Evolutionary conservation across 148 eudicot genomes (phyloP).

Genomic region (Silene conica): DNA sequence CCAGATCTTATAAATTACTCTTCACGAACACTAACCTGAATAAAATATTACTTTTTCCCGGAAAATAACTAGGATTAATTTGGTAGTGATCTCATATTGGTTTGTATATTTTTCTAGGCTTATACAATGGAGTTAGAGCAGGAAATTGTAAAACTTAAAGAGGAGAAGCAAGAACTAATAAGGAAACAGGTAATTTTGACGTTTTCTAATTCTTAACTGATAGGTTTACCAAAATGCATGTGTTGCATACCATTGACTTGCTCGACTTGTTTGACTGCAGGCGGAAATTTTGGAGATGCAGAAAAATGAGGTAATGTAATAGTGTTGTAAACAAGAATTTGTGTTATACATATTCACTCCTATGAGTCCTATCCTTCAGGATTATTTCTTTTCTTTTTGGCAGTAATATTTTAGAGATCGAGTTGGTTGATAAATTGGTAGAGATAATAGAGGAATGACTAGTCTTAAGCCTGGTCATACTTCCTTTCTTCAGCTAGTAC

Average conservation of each 20-base stretch:
- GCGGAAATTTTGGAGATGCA: conserved; percentile 69
- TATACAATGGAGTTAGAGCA: conserved; percentile 82
- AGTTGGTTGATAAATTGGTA: too few species aligned
- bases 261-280: conserved; percentile 40
- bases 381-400: too few species aligned
- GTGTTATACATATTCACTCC: background rate
- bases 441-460: too few species aligned
- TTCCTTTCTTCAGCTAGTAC: too few species aligned
- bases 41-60: background rate
- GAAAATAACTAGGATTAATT: background rate
- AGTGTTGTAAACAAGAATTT: background rate
- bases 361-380: too few species aligned
- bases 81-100: background rate
- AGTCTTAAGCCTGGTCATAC: too few species aligned
- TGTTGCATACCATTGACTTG: background rate
- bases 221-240: background rate
- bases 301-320: conserved; percentile 63
- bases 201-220: background rate
- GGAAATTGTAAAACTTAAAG: conserved; percentile 75
- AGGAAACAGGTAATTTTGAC: conserved; percentile 54
- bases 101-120: conserved; percentile 37
- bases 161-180: conserved; percentile 58
- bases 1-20: too few species aligned
- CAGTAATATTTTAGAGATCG: too few species aligned
- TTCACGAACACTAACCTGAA: too few species aligned